A percentile compares a stretch with the other conserved stretches of the same genome.
These are phyloP conservation scores for Tetratostichococcus sp. DNA, from an alignment of 139 green algal genomes.

Conservation along the genomic window DNA sequence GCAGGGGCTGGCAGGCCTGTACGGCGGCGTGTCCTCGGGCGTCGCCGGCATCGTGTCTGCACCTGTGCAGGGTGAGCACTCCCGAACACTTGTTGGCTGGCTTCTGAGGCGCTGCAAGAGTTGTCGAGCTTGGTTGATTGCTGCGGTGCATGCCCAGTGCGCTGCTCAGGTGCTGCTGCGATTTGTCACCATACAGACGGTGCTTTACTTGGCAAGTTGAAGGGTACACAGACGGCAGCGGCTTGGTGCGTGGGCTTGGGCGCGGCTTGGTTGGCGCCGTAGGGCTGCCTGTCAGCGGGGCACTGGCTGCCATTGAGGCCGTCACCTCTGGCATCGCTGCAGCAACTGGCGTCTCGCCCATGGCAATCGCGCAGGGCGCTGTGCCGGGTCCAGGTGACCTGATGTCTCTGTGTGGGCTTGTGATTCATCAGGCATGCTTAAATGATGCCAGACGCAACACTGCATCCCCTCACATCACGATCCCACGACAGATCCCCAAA, in stretches of 20 bases:
- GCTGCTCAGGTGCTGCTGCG: too few relatives aligned
- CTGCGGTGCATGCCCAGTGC: too few relatives aligned
- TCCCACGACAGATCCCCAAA: too few relatives aligned
- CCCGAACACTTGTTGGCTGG: too few relatives aligned
- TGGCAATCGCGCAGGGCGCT: not conserved
- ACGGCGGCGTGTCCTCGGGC: not conserved
- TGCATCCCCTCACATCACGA: too few relatives aligned
- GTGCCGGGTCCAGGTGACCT: constrained; percentile 2
- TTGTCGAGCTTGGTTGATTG: too few relatives aligned
- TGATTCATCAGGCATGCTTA: too few relatives aligned
- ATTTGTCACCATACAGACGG: too few relatives aligned
- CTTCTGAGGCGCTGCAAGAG: too few relatives aligned
- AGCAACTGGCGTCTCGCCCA: constrained; percentile 20
- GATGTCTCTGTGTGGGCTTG: too few relatives aligned
- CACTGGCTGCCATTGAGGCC: constrained; percentile 39
- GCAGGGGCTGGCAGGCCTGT: not conserved
- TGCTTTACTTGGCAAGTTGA: too few relatives aligned
- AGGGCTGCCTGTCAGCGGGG: constrained; percentile 41
- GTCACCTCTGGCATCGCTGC: constrained; percentile 22
- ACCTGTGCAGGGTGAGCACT: constrained; percentile 3
- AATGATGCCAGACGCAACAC: too few relatives aligned
- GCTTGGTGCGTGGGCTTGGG: constrained; percentile 21
- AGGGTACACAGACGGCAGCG: constrained; percentile 14
- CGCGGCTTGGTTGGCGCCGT: constrained; percentile 43
- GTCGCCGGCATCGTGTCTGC: constrained; percentile 14